Conservation (phyloP, 2,329 filamentous ascomycete species). For the Phyllachora maydis region DNA sequence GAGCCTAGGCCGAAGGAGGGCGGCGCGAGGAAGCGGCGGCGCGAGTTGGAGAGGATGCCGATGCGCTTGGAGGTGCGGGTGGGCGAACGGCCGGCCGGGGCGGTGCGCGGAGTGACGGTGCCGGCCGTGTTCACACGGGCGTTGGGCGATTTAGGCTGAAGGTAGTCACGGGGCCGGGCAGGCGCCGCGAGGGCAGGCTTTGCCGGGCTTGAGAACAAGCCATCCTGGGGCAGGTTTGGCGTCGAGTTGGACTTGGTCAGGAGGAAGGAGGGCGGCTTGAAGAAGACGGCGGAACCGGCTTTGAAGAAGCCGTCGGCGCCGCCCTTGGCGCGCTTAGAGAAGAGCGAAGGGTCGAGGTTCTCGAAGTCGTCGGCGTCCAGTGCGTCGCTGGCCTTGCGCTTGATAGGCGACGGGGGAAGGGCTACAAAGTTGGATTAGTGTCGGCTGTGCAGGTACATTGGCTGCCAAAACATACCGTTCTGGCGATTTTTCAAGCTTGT, state of each 20-base stretch:
- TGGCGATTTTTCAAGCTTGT: conserved; percentile 63
- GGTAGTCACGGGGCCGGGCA: conserved; percentile 20
- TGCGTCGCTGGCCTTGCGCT: conserved; percentile 37
- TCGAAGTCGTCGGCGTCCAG: conserved; percentile 31
- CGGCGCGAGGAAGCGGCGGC: conserved; percentile 49
- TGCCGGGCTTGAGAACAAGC: conserved; percentile 10
- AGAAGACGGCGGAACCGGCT: conserved; percentile 10
- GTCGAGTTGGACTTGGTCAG: conserved; percentile 20
- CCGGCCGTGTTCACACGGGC: conserved; percentile 20
- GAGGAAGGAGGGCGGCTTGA: conserved; percentile 26
- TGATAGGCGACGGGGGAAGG: conserved; percentile 19
- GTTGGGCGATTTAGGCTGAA: conserved; percentile 31
- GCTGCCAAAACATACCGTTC: conserved; percentile 39
- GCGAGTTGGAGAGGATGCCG: conserved; percentile 45
- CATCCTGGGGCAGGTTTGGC: conserved; percentile 6
- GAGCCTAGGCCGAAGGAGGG: conserved; percentile 33
- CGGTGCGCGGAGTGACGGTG: conserved; percentile 32
- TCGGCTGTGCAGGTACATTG: too few relatives aligned
- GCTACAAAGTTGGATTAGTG: conserved; percentile 16
- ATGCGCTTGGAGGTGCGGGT: conserved; percentile 45
- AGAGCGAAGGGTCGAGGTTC: conserved; percentile 37
- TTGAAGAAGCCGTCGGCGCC: conserved; percentile 11
- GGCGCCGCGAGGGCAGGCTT: conserved; percentile 7
- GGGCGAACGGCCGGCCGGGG: conserved; percentile 67
- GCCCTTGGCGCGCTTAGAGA: conserved; percentile 38